Base-by-base conservation (phyloP, 768 basidiomycete species). In the Chiua virens region DNA sequence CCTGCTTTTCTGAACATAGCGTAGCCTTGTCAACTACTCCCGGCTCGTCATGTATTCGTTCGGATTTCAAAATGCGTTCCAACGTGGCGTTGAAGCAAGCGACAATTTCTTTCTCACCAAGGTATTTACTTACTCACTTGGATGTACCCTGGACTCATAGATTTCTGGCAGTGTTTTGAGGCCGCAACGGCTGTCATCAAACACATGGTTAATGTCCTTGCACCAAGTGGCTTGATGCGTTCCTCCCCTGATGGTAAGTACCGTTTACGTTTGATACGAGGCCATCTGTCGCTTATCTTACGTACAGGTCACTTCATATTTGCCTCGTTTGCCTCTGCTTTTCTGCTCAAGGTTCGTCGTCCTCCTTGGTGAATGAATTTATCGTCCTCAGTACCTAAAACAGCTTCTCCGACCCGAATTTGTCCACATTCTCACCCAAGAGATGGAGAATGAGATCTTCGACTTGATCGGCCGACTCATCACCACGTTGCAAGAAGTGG, bases 21-120 rank as follows among this genome's bases (percentile, higher is more conserved):
- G 2, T 48, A 91, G 88, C 77, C 75, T 88, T 38, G 84, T 86
- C 50, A 80, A 74, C 25, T 92, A 91, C 60, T 87, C 87, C 32
- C 77, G 89, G 15, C 80, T 92, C 11, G 89, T 92, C 43, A 89
- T 91, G 87, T 89, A 81, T 61, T 91, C 89, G 0, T 91, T 92
- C 59, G 89, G 87, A 5, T 91, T 91, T 71, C 89, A 92, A 56
- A 85, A 90, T 58, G 88, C 88, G 2, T 89, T 81, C 66, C 80
- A 85, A 56, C 79, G 85, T 8, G 86, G 87, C 1, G 77, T 88
- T 25, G 75, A 82, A 54, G 67, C 75, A 1, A 77, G 76, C 2
- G 87, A 89, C 64, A 68, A 81, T 17, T 61, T 89, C 20, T 86
- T 76, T 66, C 83, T 90, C 54, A 79, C 74, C 49, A 86, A 83